A percentile compares a stretch with the other conserved stretches of the same genome.
Conservation (phyloP, 1,284 basidiomycete species). For the Boletus smithii region DNA sequence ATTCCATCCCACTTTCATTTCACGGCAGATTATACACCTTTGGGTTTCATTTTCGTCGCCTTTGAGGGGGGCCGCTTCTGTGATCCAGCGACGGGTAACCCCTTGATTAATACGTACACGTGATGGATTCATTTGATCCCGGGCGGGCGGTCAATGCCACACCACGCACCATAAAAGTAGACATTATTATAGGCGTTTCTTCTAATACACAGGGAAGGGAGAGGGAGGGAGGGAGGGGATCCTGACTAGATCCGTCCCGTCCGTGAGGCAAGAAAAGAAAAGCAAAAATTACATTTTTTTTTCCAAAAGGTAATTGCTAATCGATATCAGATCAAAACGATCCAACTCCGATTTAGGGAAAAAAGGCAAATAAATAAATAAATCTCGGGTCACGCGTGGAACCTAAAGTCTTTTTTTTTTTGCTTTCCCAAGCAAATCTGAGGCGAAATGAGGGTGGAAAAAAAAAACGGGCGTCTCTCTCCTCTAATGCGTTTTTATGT, state of each 20-base stretch:
- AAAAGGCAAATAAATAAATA: too few relatives aligned
- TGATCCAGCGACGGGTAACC: not conserved
- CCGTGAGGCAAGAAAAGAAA: not conserved
- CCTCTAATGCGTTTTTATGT: too few relatives aligned
- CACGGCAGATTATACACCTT: not conserved
- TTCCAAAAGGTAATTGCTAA: conserved; percentile 11
- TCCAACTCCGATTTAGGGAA: conserved; percentile 18
- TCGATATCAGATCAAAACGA: conserved; percentile 22
- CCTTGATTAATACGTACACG: not conserved
- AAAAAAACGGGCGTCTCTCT: not conserved
- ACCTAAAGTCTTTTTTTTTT: too few relatives aligned
- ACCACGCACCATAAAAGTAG: not conserved
- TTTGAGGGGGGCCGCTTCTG: not conserved
- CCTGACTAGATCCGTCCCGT: conserved; percentile 16
- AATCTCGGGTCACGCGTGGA: too few relatives aligned
- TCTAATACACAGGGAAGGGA: too few relatives aligned
- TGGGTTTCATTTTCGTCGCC: conserved; percentile 4
- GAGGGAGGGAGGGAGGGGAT: not conserved
- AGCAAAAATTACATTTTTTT: not conserved
- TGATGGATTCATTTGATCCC: not conserved
- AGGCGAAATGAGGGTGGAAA: not conserved
- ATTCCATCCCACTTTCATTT: conserved; percentile 8
- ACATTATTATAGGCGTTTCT: too few relatives aligned
- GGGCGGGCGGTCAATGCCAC: not conserved
- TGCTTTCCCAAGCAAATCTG: too few relatives aligned